Evolutionary conservation across 306 rosid species (phyloP), one percentile per base, ranked within the genome.

Genomic region (Acacia melanoxylon): DNA sequence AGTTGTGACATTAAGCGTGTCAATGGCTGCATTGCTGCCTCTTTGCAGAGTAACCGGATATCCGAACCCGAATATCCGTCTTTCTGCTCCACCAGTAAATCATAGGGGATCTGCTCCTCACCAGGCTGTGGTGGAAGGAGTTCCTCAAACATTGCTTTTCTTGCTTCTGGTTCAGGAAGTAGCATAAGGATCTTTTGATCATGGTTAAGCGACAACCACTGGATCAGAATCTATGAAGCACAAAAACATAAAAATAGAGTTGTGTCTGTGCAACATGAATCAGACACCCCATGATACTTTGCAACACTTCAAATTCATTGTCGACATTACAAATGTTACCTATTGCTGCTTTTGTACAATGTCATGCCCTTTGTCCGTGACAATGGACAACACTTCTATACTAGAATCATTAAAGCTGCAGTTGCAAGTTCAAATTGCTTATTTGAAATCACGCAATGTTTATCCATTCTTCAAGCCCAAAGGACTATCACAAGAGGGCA

Each of bases 11-110:
- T 92, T 68, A 95, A 25, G 78, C 99, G 97, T 78, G 98, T 94
- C 83, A 95, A 81, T 33, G 99, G 99, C 87, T 95, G 97, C 98
- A 95, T 95, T 76, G 99, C 99, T 46, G 94, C 94, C 87, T 95
- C 99, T 91, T 95, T 95, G 88, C 97, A 95, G 29, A 95, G 87
- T 80, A 95, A 80, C 56, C 97, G 91, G 72, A 93, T 91, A 92
- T 95, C 99, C 54, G 98, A 95, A 81, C 99, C 99, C 4, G 98
- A 95, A 83, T 75, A 95, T 33, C 97, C 97, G 83, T 92, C 92
- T 4, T 97, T 91, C 58, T 22, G 86, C 20, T 89, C 92, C 80
- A 91, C 95, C 85, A 95, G 79, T 48, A 91, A 67, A 88, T 90
- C 94, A 78, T 95, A 93, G 73, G 94, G 93, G 81, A 93, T 91